Evolutionary conservation across 345 rosid genomes (phyloP), one percentile per base, ranked within the genome.

Genomic region (Noccaea caerulescens): DNA sequence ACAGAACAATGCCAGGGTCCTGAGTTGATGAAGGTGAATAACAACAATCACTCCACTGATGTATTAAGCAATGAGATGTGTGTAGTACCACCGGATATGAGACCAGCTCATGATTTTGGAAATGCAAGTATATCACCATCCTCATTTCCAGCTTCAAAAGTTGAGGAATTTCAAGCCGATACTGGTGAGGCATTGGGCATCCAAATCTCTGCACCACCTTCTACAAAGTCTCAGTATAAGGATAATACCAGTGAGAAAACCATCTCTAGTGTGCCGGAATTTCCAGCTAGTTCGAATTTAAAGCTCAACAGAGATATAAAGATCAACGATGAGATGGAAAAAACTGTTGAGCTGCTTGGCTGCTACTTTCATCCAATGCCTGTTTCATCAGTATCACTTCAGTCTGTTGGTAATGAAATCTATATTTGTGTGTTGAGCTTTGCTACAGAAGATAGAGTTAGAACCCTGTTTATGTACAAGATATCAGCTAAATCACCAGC

Each of bases 331-430:
- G 85, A 88, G 61, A 79, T 87, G 55, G 75, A 75, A 42, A 83
- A 81, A 61, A 72, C 44, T 59, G 57, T 72, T 79, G 83, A 84
- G 50, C 77, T 85, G 69, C 76, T 85, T 50, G 99, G 99, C 71
- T 82, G 95, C 82, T 94, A 94, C 82, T 74, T 82, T 60, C 95
- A 85, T 62, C 95, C 86, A 33, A 49, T 74, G 76, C 95, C 90
- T 38, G 62, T 89, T 78, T 71, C 79, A 64, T 78, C 87, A 20
- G 75, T 93, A 58, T 72, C 78, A 72, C 76, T 89, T 68, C 77
- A 82, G 61, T 55, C 80, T 75, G 64, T 69, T 14, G 90, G 80
- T 41, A 73, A 76, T 83, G 87, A 83, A 77, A 77, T 88, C 61
- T 81, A 78, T 61, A 68, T 93, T 53, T 89, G 87, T 63, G 86